Evolutionary conservation across 495 filamentous ascomycete species (phyloP).

Genomic region (Neurospora sp.): DNA sequence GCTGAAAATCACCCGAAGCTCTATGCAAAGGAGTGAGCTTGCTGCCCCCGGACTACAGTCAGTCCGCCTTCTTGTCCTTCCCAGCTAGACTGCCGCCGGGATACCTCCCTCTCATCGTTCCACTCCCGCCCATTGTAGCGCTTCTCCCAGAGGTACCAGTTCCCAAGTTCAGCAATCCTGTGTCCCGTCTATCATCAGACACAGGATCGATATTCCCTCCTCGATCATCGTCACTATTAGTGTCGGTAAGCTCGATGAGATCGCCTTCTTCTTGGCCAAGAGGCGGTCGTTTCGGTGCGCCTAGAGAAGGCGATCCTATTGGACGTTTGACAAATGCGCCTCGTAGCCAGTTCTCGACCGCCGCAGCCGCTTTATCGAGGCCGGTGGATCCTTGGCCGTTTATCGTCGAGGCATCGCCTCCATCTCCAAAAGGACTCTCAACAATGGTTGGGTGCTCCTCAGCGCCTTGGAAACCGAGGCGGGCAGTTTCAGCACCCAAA

Average conservation of each 20-base stretch:
- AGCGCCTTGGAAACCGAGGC: slow-evolving; percentile 36
- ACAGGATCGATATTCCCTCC: slow-evolving; percentile 4
- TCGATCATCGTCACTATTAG: slow-evolving; percentile 41
- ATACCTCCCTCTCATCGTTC: slow-evolving; percentile 1
- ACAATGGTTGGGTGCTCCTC: slow-evolving; percentile 28
- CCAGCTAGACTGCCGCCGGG: background rate
- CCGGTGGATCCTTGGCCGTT: slow-evolving; percentile 25
- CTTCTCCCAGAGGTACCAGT: slow-evolving; percentile 23
- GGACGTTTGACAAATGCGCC: slow-evolving; percentile 55
- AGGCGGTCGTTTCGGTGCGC: slow-evolving; percentile 23
- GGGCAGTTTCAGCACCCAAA: slow-evolving; percentile 37
- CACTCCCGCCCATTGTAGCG: slow-evolving; percentile 16
- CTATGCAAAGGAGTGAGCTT: background rate
- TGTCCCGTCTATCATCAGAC: background rate
- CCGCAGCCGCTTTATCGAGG: slow-evolving; percentile 74
- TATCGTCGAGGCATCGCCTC: slow-evolving; percentile 24
- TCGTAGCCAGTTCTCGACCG: slow-evolving; percentile 80
- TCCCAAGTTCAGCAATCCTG: slow-evolving; percentile 13
- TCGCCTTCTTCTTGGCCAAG: slow-evolving; percentile 43
- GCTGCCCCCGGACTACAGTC: background rate
- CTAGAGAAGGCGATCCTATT: slow-evolving; percentile 36
- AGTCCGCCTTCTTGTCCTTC: slow-evolving; percentile 28
- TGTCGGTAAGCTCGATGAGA: slow-evolving; percentile 75
- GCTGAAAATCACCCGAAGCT: background rate
- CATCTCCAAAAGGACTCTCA: slow-evolving; percentile 39